Base-by-base conservation (phyloP, 352 stramenopile species). In the Pythium plurisporium region DNA sequence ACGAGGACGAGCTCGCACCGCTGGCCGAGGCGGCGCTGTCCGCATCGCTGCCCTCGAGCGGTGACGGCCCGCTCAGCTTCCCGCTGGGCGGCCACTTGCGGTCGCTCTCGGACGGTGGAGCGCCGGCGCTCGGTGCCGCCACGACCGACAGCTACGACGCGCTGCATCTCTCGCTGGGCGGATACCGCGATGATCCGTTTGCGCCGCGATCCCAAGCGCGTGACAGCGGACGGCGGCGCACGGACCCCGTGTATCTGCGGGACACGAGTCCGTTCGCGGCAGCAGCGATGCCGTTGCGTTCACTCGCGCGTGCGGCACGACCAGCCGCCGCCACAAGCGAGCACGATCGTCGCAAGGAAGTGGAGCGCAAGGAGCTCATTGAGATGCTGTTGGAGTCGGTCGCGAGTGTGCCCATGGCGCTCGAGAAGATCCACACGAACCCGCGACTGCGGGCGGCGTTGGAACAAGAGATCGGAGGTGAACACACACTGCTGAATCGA, bases 381-480 rank as follows among this genome's bases (percentile, higher is more conserved):
- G 67, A 76, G 26, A 85, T 89, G 78, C 83, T 91, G 23, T 67
- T 89, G 9, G 78, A 87, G 67, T 86, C 81, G 25, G 85, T 91
- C 43, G 70, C 78, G 40, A 89, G 74, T 52, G 81, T 91, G 5
- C 81, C 81, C 1, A 73, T 86, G 52, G 81, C 81, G 17, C 69
- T 91, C 30, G 76, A 87, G 64, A 69, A 62, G 31, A 87, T 91
- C 64, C 74, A 87, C 46, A 85, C 72, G 36, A 87, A 89, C 59
- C 57, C 82, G 58, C 75, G 79, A 48, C 69, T 91, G 26, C 70
- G 77, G n/a, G 67, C 69, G 23, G 76, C 78, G 20, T 51, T 89
- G 40, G 59, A 70, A 34, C 61, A 89, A 42, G 70, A 86, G 55
- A 86, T 87, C 51, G 78, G 76, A 20, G 62, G 72, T 1, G 69